These are phyloP conservation scores for Sphaerulina musiva DNA, from an alignment of 2,329 filamentous ascomycete species.

Conservation along the genomic window DNA sequence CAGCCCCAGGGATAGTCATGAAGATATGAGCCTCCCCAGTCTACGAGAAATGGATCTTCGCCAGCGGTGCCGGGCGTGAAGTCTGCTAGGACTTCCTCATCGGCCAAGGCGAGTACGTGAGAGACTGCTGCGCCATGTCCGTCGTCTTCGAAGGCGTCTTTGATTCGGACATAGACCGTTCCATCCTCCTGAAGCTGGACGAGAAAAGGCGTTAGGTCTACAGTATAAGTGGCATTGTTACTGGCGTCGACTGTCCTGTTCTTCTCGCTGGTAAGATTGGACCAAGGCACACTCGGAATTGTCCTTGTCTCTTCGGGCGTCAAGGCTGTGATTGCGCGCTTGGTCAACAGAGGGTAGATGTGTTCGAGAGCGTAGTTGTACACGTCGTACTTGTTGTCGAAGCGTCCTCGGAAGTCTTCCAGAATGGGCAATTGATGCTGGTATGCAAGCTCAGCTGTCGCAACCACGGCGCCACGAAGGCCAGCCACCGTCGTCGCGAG, in stretches of 20 bases:
- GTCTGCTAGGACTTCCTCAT: background rate
- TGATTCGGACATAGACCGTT: constrained; percentile 1
- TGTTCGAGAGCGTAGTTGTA: constrained; percentile 1
- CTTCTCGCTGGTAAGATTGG: background rate
- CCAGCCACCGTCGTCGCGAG: constrained; percentile 4
- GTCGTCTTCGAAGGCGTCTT: constrained; percentile 1
- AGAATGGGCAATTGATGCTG: background rate
- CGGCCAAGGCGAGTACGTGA: background rate
- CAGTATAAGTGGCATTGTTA: background rate
- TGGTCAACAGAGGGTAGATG: background rate
- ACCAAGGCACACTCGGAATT: background rate
- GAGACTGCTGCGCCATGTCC: constrained; percentile 1
- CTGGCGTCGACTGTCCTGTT: background rate
- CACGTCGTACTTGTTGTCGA: constrained; percentile 2
- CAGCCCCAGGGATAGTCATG: constrained; percentile 1
- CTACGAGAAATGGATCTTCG: background rate
- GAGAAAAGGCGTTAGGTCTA: background rate
- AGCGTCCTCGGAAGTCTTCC: background rate
- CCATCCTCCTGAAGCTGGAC: background rate
- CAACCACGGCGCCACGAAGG: background rate
- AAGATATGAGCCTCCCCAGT: constrained; percentile 3
- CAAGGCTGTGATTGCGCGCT: background rate
- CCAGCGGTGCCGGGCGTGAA: background rate
- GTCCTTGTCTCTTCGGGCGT: background rate
- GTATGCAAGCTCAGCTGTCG: background rate